phyloP scores from a whole-genome alignment of 2,329 filamentous ascomycete genomes.

The Fusarium haematococcum region DNA sequence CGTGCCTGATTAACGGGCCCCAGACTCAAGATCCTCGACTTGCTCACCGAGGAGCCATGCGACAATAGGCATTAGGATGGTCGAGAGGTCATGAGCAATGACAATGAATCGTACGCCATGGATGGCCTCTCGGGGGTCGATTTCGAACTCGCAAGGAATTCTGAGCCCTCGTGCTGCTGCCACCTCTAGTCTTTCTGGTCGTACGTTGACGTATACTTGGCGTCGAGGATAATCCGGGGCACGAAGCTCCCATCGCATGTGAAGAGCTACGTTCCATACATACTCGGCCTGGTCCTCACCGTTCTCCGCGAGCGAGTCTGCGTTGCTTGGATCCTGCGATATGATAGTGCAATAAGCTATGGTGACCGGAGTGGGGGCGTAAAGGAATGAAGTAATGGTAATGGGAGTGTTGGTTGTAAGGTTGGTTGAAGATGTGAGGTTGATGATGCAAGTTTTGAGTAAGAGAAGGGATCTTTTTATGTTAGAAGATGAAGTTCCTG shows the following conservation, averaged over 20 bases:
- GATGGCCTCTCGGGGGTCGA: neutral
- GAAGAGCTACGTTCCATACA: neutral
- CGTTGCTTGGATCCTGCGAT: neutral
- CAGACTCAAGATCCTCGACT: neutral
- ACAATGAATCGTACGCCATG: neutral
- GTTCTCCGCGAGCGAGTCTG: neutral
- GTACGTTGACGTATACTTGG: fast-evolving
- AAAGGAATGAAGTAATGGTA: neutral
- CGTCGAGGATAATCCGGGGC: neutral
- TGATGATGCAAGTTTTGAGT: neutral
- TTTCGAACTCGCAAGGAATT: neutral
- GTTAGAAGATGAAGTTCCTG: neutral
- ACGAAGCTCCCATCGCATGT: neutral
- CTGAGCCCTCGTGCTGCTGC: neutral
- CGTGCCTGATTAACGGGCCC: neutral
- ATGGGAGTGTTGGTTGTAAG: neutral
- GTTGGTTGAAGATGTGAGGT: neutral
- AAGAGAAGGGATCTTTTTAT: neutral
- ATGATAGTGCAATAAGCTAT: neutral
- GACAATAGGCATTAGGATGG: neutral
- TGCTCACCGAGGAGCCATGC: neutral
- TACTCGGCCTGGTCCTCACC: neutral
- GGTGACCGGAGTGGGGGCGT: neutral
- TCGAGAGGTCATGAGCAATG: neutral
- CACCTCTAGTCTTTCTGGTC: neutral